Percentiles rank a stretch among this genome's conserved stretches.
These are phyloP conservation scores for Xylariales sp. DNA, from an alignment of 2,329 filamentous ascomycete species.

Conservation along the genomic window DNA sequence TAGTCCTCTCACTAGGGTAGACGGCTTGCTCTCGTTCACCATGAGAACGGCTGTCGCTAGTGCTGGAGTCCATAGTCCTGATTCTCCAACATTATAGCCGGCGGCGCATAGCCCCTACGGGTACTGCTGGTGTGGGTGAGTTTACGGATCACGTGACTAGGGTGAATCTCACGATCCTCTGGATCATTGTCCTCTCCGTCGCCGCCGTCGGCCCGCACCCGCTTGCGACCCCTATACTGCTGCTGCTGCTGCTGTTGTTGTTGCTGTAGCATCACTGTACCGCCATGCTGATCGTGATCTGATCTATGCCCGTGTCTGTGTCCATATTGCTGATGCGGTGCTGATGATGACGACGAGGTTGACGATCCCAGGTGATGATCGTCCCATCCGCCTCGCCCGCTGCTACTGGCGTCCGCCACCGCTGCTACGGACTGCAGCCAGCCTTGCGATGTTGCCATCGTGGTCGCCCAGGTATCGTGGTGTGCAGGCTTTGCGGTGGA, in stretches of 20 bases:
- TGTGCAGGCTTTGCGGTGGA: too few relatives aligned
- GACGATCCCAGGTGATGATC: background rate
- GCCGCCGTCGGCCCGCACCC: conserved; percentile 26
- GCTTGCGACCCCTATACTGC: conserved; percentile 23
- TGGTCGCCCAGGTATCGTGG: conserved; percentile 2
- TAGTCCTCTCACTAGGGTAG: too few relatives aligned
- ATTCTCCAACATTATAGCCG: conserved; percentile 2
- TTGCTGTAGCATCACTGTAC: conserved; percentile 1
- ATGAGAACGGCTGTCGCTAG: too few relatives aligned
- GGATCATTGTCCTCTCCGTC: conserved; percentile 20
- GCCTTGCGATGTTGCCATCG: background rate
- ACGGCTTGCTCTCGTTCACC: too few relatives aligned
- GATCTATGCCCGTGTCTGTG: background rate
- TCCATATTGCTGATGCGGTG: background rate
- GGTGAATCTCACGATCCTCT: conserved; percentile 5
- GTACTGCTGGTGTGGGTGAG: conserved; percentile 14
- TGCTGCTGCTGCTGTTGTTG: too few relatives aligned
- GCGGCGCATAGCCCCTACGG: background rate
- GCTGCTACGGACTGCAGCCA: conserved; percentile 7
- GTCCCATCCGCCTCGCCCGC: background rate
- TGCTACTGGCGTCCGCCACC: background rate
- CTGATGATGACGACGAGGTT: background rate
- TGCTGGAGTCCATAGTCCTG: too few relatives aligned
- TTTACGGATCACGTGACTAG: conserved; percentile 19
- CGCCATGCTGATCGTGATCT: background rate